phyloP scores from a whole-genome alignment of 192 early-diverging fungal species.

The Powellomyces hirtus region DNA sequence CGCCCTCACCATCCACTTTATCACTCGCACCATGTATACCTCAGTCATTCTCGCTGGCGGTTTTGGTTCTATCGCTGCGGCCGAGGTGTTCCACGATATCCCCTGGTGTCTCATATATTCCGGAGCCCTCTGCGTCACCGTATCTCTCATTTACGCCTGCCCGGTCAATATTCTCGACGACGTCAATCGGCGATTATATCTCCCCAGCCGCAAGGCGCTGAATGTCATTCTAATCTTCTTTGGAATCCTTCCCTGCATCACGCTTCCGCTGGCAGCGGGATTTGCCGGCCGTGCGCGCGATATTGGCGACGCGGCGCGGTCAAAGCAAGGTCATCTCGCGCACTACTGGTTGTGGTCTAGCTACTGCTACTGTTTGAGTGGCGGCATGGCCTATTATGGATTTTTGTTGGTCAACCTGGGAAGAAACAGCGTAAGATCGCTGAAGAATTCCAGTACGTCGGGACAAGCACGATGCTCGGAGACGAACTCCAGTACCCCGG shows the following conservation, averaged over 20 bases:
- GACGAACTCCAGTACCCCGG: background rate
- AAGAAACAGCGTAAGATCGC: background rate
- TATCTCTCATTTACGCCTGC: background rate
- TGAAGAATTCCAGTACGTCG: background rate
- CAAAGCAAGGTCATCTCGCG: background rate
- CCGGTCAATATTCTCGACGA: background rate
- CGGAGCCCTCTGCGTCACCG: background rate
- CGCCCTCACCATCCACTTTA: background rate
- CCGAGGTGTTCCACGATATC: background rate
- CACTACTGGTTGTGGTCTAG: background rate
- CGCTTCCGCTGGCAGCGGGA: background rate
- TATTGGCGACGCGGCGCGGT: background rate
- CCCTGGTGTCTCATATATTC: background rate
- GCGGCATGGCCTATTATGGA: background rate
- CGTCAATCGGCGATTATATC: background rate
- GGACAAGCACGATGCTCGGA: background rate
- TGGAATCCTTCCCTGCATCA: background rate
- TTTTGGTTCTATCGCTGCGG: background rate
- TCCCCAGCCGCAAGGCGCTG: background rate
- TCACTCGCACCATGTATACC: background rate
- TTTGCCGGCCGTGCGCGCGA: background rate
- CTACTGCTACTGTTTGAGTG: background rate
- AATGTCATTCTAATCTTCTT: background rate
- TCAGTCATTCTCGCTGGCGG: background rate
- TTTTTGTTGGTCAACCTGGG: background rate